Evolutionary conservation across 305 asterid species (phyloP).

Genomic region (Ilex paraguariensis): DNA sequence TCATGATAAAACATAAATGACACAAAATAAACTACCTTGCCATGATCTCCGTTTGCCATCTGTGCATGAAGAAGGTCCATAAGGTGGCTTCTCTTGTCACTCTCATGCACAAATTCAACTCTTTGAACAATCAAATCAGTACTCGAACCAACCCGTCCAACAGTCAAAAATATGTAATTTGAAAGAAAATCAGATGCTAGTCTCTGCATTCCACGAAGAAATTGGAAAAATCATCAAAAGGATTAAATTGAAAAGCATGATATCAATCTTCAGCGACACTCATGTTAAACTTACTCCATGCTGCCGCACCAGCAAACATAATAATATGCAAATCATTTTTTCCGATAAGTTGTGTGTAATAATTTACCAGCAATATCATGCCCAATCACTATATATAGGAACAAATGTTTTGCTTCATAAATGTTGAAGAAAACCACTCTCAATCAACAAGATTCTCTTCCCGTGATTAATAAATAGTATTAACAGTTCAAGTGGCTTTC

Average conservation of each 20-base stretch:
- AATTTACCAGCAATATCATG: no score
- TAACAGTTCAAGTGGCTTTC: no score
- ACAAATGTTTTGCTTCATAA: no score
- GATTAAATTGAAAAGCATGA: background rate
- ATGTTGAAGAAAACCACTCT: no score
- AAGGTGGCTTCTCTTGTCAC: slow-evolving; percentile 79
- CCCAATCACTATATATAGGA: no score
- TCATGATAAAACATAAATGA: background rate
- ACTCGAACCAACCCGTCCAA: slow-evolving; percentile 87
- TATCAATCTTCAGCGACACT: background rate
- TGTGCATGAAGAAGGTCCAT: slow-evolving; percentile 94
- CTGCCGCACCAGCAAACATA: no score
- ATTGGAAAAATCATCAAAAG: slow-evolving; percentile 3
- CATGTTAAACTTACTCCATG: no score
- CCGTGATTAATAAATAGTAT: no score
- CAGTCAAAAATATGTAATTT: slow-evolving; percentile 75
- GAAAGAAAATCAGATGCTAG: slow-evolving; percentile 89
- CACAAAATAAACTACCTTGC: slow-evolving; percentile 35
- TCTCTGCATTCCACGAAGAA: slow-evolving; percentile 48
- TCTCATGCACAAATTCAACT: slow-evolving; percentile 64
- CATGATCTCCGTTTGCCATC: slow-evolving; percentile 51
- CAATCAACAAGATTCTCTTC: no score
- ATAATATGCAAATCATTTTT: no score
- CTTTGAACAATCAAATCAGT: slow-evolving; percentile 76
- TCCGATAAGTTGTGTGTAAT: no score